phyloP scores from a whole-genome alignment of 2,329 filamentous ascomycete species.

The Botrytis squamosa region DNA sequence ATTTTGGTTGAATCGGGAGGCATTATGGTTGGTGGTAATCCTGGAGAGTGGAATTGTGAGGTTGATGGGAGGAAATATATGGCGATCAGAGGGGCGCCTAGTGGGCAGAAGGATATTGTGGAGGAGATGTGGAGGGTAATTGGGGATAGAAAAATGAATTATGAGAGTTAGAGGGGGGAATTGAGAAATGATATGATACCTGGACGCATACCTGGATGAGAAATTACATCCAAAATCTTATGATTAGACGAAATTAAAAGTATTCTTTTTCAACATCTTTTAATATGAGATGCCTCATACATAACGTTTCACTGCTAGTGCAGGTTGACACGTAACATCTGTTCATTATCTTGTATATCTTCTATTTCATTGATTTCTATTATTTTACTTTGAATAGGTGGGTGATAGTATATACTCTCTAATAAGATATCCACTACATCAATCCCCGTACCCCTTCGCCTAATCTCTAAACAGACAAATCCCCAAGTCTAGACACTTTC shows the following conservation, averaged over 20 bases:
- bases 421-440: neutral
- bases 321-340: neutral
- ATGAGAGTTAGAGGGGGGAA: slow-evolving; percentile 35
- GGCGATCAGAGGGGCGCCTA: slow-evolving; percentile 59
- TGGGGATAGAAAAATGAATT: slow-evolving; percentile 54
- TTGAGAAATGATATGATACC: neutral
- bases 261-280: neutral
- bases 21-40: slow-evolving; percentile 69
- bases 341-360: neutral
- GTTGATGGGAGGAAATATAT: slow-evolving; percentile 62
- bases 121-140: slow-evolving; percentile 64
- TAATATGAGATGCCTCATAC: neutral
- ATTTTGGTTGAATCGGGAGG: slow-evolving; percentile 74
- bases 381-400: neutral
- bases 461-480: neutral
- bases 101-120: slow-evolving; percentile 60
- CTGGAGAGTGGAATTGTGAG: slow-evolving; percentile 65
- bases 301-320: neutral
- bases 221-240: neutral
- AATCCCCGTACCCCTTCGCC: neutral
- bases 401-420: neutral
- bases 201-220: neutral
- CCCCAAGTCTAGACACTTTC: neutral
- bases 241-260: slow-evolving; percentile 3
- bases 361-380: neutral